Base-by-base conservation (phyloP, 805 yeast genomes). In the Yamadazyma ubonensis region DNA sequence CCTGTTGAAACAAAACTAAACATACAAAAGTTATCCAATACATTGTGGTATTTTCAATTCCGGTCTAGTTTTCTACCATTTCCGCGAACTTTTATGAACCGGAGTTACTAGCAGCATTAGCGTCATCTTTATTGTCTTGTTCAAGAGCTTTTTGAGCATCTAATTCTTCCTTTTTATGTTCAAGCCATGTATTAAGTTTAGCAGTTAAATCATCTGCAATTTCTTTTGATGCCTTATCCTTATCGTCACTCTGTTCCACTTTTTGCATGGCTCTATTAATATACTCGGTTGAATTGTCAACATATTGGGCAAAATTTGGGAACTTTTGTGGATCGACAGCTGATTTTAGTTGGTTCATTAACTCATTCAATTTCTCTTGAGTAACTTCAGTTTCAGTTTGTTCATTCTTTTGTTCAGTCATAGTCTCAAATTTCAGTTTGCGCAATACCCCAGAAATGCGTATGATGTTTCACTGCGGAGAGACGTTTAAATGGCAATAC, bases 171-270 rank as follows among this genome's bases (percentile, higher is more conserved):
- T 44, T 41, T 31, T 52, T 41, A 25, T 33, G 12, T 34, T 47
- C 51, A 5, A 54, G 49, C 70, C 71, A 67, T 8, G 41, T 33
- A 6, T 58, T 59, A 30, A 62, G 51, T 31, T 50, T 58, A 3
- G 26, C 25, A 26, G 50, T 54, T 42, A 66, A 51, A 43, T 67
- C 72, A 4, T 59, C 50, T 2, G 70, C 66, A 16, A 68, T 59
- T 29, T 63, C 67, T 21, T 58, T 43, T 4, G 68, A 58, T 1
- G 70, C 54, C 11, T 52, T 54, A 16, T 65, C 65, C 29, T 51
- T 61, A 42, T 67, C 64, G n/a, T 49, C 49, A 3, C 67, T 43
- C 2, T 50, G 53, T n/a, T 57, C 45, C 62, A 66, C 59, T 39
- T 59, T 61, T 26, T 51, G 29, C 32, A 58, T 48, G 14, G 53